A percentile compares a stretch with the other conserved stretches of the same genome.
Conservation (phyloP, 495 filamentous ascomycete species). For the Lasiosphaeria miniovina region DNA sequence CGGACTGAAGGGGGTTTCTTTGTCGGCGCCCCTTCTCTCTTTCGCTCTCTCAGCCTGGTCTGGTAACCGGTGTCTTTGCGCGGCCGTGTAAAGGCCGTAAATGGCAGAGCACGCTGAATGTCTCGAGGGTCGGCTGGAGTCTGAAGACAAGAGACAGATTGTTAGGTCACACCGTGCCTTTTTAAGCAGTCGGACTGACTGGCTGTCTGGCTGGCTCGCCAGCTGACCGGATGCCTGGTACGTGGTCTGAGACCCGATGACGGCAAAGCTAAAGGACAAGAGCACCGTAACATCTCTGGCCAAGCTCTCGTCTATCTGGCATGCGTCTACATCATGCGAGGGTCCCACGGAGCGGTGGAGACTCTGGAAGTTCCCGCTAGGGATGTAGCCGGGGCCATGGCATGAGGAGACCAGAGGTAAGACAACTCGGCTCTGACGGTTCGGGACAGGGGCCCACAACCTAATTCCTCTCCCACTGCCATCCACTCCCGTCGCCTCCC, state of each 20-base stretch:
- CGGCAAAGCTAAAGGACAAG: slow-evolving; percentile 16
- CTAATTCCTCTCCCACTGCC: neutral
- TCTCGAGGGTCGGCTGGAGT: slow-evolving; percentile 10
- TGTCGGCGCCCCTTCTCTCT: neutral
- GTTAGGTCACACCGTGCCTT: slow-evolving; percentile 17
- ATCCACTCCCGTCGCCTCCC: too few species aligned
- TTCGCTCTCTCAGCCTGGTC: neutral
- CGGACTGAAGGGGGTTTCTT: too few species aligned
- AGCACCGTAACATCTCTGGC: slow-evolving; percentile 12
- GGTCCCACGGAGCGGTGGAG: neutral
- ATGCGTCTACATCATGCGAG: slow-evolving; percentile 6
- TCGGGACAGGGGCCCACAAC: slow-evolving; percentile 12
- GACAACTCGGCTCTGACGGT: slow-evolving; percentile 7
- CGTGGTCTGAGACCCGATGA: slow-evolving; percentile 24
- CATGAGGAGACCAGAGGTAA: neutral
- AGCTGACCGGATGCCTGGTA: slow-evolving; percentile 1
- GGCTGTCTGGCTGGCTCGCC: too few species aligned
- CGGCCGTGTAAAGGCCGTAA: slow-evolving; percentile 26
- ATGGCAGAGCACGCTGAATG: slow-evolving; percentile 5
- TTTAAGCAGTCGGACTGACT: neutral
- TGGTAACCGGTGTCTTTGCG: neutral
- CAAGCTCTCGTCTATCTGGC: slow-evolving; percentile 14
- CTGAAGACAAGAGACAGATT: neutral
- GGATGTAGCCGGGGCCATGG: neutral
- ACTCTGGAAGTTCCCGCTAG: neutral